These are phyloP conservation scores for Eucalyptus curtisii DNA, from an alignment of 345 rosid genomes.

Conservation along the genomic window DNA sequence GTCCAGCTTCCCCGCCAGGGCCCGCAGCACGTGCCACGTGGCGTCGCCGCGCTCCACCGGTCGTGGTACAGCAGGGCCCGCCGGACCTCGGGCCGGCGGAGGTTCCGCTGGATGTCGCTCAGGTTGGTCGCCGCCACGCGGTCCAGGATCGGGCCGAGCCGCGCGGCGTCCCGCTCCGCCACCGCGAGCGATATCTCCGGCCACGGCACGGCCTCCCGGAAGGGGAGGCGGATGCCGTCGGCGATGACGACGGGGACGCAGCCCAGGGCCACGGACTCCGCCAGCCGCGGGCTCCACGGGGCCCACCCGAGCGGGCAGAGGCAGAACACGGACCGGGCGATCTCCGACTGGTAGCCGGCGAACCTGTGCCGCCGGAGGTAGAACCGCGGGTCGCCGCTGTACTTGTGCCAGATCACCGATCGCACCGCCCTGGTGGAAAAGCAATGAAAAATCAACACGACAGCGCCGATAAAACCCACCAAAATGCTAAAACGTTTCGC, in stretches of 20 bases:
- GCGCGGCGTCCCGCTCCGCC: constrained; percentile 69
- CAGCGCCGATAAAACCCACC: background rate
- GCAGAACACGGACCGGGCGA: constrained; percentile 71
- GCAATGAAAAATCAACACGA: background rate
- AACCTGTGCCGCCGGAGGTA: constrained; percentile 65
- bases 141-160: constrained; percentile 44
- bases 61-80: constrained; percentile 62
- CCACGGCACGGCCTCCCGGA: constrained; percentile 58
- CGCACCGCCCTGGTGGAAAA: constrained; percentile 54
- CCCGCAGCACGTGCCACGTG: constrained; percentile 66
- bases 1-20: constrained; percentile 34
- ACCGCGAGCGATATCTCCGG: constrained; percentile 68
- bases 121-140: constrained; percentile 71
- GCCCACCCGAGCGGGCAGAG: constrained; percentile 98
- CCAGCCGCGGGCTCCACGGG: constrained; percentile 96
- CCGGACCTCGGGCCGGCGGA: constrained; percentile 43
- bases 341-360: constrained; percentile 75
- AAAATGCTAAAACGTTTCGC: background rate
- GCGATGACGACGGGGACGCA: constrained; percentile 92
- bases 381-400: constrained; percentile 56
- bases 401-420: constrained; percentile 72
- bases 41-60: constrained; percentile 56
- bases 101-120: constrained; percentile 48
- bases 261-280: constrained; percentile 77
- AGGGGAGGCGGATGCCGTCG: constrained; percentile 75